A percentile compares a stretch with the other conserved stretches of the same genome.
Conservation (phyloP, 2,329 filamentous ascomycete genomes). For the Cyanodermella asteris region DNA sequence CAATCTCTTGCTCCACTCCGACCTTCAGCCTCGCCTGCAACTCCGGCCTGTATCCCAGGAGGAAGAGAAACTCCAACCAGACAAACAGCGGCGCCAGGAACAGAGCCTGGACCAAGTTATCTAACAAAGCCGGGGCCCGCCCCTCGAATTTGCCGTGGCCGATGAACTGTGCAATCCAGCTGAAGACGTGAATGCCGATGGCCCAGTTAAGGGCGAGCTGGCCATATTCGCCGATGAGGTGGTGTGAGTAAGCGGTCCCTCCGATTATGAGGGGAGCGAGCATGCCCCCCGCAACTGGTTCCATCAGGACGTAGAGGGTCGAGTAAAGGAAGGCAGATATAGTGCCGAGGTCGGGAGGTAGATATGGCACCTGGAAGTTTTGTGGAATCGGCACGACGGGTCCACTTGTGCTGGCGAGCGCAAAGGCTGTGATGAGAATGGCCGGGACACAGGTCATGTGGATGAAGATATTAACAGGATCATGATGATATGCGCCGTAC, state of each 20-base stretch:
- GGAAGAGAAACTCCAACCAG: conserved; percentile 86
- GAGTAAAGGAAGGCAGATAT: conserved; percentile 41
- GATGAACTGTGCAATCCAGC: conserved; percentile 77
- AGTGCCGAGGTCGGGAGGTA: conserved; percentile 38
- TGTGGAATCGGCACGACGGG: conserved; percentile 31
- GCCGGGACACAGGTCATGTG: conserved; percentile 42
- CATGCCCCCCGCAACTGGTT: conserved; percentile 70
- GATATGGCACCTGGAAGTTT: conserved; percentile 30
- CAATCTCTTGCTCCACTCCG: conserved; percentile 52
- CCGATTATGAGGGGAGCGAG: conserved; percentile 56
- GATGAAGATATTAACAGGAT: conserved; percentile 42
- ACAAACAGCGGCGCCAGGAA: conserved; percentile 92
- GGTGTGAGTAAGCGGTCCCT: conserved; percentile 53
- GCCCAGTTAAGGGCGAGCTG: conserved; percentile 41
- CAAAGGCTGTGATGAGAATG: conserved; percentile 35
- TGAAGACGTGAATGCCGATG: conserved; percentile 44
- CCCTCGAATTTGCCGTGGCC: conserved; percentile 81
- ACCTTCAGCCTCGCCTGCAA: conserved; percentile 62
- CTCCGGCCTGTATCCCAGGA: conserved; percentile 71
- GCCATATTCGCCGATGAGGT: conserved; percentile 44
- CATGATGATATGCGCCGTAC: conserved; percentile 46
- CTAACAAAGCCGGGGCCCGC: conserved; percentile 67
- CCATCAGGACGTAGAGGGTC: conserved; percentile 69
- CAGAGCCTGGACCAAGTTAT: conserved; percentile 78
- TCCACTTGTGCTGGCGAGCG: conserved; percentile 36